Evolutionary conservation across 2,329 filamentous ascomycete species (phyloP).

Genomic region (Botrytis medusae): DNA sequence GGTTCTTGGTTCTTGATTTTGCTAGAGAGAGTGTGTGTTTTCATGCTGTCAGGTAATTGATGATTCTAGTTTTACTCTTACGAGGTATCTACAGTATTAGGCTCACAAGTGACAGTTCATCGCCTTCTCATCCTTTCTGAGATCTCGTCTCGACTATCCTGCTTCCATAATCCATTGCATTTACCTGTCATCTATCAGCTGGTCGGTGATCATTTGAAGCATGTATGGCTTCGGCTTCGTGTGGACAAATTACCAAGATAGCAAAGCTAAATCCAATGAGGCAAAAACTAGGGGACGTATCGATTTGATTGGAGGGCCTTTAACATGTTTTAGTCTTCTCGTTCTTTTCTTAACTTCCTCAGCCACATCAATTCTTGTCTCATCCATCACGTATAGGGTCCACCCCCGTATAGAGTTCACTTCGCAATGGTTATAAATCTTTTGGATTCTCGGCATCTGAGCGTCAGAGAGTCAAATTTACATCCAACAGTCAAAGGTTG

Average conservation of each 20-base stretch:
- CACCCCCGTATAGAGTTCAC: neutral
- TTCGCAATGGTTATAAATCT: neutral
- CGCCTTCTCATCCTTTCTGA: neutral
- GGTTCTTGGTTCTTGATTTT: neutral
- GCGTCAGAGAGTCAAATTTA: neutral
- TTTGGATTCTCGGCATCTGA: neutral
- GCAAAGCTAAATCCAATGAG: neutral
- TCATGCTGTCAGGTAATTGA: neutral
- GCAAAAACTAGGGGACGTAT: neutral
- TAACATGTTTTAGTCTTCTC: neutral
- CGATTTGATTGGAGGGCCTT: neutral
- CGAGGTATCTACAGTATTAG: no score
- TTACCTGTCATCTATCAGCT: neutral
- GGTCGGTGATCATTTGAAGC: neutral
- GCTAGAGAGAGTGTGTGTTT: no score
- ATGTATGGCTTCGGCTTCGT: neutral
- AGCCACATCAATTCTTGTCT: constrained; percentile 4
- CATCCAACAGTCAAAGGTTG: neutral
- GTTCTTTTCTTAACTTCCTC: neutral
- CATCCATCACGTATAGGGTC: neutral
- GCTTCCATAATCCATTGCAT: neutral
- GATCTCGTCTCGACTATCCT: neutral
- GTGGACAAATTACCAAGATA: neutral
- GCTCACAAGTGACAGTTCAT: no score
- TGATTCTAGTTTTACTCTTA: neutral